Evolutionary conservation across 352 stramenopile genomes (phyloP).

Genomic region (Globisporangium iwayamae): DNA sequence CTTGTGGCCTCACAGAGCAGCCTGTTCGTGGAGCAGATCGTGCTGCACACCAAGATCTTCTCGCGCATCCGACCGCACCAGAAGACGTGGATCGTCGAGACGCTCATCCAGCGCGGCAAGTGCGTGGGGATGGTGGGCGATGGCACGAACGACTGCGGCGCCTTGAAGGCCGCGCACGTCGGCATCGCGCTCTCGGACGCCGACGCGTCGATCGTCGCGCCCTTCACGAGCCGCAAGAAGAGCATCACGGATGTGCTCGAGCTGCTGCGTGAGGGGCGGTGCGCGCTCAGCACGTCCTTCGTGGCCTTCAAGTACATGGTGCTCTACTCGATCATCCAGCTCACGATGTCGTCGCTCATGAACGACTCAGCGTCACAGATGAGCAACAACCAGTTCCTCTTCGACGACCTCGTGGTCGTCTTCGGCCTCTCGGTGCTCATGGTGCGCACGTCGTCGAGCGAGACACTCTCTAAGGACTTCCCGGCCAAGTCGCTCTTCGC

Average conservation of each 20-base stretch:
- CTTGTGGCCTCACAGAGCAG: slow-evolving; percentile 27
- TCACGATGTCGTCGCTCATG: slow-evolving; percentile 65
- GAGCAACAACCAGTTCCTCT: slow-evolving; percentile 79
- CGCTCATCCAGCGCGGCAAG: slow-evolving; percentile 45
- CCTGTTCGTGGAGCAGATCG: slow-evolving; percentile 48
- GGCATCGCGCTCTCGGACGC: slow-evolving; percentile 85
- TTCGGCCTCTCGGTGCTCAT: slow-evolving; percentile 71
- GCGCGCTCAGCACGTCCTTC: slow-evolving; percentile 87
- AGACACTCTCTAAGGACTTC: slow-evolving; percentile 35
- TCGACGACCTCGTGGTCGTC: slow-evolving; percentile 70
- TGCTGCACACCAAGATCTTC: slow-evolving; percentile 66
- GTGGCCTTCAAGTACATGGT: slow-evolving; percentile 91
- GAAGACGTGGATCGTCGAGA: slow-evolving; percentile 81
- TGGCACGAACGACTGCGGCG: slow-evolving; percentile 88
- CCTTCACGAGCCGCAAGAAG: slow-evolving; percentile 89
- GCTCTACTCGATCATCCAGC: slow-evolving; percentile 89
- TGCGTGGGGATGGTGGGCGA: slow-evolving; percentile 74
- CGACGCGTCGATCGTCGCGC: slow-evolving; percentile 87
- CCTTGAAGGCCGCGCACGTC: slow-evolving; percentile 88
- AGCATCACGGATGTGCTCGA: slow-evolving; percentile 79
- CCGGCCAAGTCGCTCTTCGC: slow-evolving; percentile 65
- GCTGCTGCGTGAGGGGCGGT: slow-evolving; percentile 85
- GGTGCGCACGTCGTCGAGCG: slow-evolving; percentile 48
- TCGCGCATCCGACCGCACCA: slow-evolving; percentile 66
- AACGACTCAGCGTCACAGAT: slow-evolving; percentile 62